phyloP scores from a whole-genome alignment of 192 early-diverging fungal species.

The Linnemannia exigua region DNA sequence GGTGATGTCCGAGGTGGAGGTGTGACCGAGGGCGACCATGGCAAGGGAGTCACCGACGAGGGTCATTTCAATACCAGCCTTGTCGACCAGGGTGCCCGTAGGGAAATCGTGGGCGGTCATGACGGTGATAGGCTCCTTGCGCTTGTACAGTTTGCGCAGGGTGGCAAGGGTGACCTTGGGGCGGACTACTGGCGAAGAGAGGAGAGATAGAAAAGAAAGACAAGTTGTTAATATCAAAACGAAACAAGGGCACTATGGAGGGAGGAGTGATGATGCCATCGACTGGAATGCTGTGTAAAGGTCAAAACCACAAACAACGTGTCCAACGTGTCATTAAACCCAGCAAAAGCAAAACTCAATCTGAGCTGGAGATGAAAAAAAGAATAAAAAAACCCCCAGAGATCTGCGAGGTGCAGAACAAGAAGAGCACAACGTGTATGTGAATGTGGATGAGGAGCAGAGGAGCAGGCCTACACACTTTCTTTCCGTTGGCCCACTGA shows the following conservation, averaged over 20 bases:
- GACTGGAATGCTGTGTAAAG: conserved; percentile 5
- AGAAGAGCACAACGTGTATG: background rate
- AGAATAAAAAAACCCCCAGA: no score
- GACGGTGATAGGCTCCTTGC: conserved; percentile 85
- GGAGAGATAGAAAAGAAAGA: no score
- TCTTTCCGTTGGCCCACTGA: no score
- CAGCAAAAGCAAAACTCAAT: background rate
- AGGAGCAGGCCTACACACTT: no score
- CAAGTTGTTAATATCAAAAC: background rate
- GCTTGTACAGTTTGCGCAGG: conserved; percentile 79
- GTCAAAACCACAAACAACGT: background rate
- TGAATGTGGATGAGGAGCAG: background rate
- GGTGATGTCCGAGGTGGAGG: conserved; percentile 87
- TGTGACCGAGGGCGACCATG: conserved; percentile 96
- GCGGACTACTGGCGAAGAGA: conserved; percentile 57
- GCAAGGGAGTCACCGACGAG: conserved; percentile 97
- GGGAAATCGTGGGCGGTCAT: conserved; percentile 99
- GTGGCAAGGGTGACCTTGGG: conserved; percentile 92
- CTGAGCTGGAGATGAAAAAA: background rate
- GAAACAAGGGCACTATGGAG: background rate
- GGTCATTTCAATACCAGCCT: conserved; percentile 86
- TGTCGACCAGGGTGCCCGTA: conserved; percentile 85
- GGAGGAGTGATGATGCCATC: background rate
- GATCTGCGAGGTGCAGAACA: background rate
- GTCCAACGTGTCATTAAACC: background rate